A percentile compares a stretch with the other conserved stretches of the same genome.
Conservation (phyloP, 2,329 filamentous ascomycete species). For the Pestalotiopsis fici region DNA sequence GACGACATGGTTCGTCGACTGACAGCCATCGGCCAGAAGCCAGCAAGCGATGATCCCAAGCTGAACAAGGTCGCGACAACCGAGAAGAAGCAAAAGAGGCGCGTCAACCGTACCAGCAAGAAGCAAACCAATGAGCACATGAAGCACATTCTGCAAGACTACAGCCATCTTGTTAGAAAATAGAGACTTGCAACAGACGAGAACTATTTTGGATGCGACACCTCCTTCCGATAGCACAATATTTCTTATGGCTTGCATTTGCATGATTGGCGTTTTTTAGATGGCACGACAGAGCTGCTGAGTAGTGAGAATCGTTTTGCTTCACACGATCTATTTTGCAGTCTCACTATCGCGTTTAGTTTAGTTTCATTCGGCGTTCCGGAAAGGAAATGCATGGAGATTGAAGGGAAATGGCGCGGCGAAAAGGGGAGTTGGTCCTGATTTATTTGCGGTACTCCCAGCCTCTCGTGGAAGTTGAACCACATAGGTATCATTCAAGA, state of each 20-base stretch:
- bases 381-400: not conserved
- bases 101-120: constrained; percentile 64
- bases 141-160: constrained; percentile 75
- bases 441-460: not conserved
- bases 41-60: constrained; percentile 77
- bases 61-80: constrained; percentile 61
- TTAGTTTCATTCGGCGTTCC: not conserved
- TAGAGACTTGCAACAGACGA: not conserved
- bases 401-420: not conserved
- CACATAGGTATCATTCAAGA: too few relatives aligned
- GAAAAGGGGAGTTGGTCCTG: not conserved
- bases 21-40: constrained; percentile 76
- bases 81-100: constrained; percentile 74
- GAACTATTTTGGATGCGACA: not conserved
- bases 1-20: constrained; percentile 76
- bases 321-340: not conserved
- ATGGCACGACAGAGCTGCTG: not conserved
- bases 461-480: not conserved
- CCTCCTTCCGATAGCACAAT: not conserved
- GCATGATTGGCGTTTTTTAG: not conserved
- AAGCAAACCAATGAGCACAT: constrained; percentile 90
- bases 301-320: not conserved
- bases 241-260: not conserved
- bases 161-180: constrained; percentile 38
- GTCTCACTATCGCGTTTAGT: not conserved